Conservation (phyloP, 202 grass and related monocot species). For the Alloteropsis angusta region DNA sequence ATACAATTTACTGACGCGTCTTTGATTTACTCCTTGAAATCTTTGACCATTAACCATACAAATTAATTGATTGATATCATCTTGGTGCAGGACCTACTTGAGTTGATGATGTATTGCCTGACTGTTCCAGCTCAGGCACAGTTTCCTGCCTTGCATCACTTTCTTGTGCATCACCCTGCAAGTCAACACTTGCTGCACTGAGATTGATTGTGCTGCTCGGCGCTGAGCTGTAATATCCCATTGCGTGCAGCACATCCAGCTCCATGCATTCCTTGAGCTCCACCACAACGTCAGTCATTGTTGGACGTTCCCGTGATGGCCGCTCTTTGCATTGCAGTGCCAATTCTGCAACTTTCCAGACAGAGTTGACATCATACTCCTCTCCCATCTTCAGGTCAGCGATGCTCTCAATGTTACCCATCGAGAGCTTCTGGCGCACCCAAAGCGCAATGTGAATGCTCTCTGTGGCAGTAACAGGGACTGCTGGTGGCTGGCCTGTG, state of each 20-base stretch:
- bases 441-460: constrained; percentile 31
- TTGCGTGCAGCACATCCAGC: constrained; percentile 8
- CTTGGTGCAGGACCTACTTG: neutral
- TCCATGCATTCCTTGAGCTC: constrained; percentile 39
- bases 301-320: constrained; percentile 26
- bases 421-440: constrained; percentile 52
- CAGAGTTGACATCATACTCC: constrained; percentile 47
- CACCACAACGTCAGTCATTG: constrained; percentile 36
- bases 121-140: constrained; percentile 5
- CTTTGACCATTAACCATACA: neutral
- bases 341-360: constrained; percentile 42
- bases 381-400: constrained; percentile 42
- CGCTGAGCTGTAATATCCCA: constrained; percentile 5
- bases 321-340: constrained; percentile 28
- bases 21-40: neutral
- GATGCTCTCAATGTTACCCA: constrained; percentile 45
- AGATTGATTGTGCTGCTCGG: constrained; percentile 9
- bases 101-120: neutral
- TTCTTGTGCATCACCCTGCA: neutral
- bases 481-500: constrained; percentile 27
- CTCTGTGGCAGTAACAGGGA: neutral
- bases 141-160: neutral
- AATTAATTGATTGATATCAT: neutral
- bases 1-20: neutral
- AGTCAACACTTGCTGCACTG: neutral